Conservation (phyloP, 2,329 filamentous ascomycete genomes). For the Fusarium nelsonii region DNA sequence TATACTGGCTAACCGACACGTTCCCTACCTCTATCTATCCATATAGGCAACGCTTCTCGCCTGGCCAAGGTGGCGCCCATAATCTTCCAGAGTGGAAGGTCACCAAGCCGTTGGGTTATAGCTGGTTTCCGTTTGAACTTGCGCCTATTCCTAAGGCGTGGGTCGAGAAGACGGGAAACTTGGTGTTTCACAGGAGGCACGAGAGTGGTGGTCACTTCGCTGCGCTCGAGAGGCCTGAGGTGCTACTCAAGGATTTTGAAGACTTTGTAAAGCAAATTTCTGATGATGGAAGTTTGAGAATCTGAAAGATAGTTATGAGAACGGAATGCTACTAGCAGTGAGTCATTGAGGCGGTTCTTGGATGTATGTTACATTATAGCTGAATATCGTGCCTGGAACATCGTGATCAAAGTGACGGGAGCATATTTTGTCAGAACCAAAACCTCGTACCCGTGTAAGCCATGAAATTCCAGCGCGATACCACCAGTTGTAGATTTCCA, state of each 20-base stretch:
- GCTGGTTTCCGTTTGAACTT: constrained; percentile 16
- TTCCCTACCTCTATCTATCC: constrained; percentile 8
- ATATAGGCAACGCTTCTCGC: neutral
- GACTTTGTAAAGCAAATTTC: constrained; percentile 16
- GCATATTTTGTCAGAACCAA: too few species aligned
- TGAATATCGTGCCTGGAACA: too few species aligned
- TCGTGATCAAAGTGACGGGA: too few species aligned
- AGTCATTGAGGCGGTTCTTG: too few species aligned
- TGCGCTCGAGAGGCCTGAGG: neutral
- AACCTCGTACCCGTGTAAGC: too few species aligned
- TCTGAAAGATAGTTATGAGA: neutral
- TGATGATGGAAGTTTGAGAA: neutral
- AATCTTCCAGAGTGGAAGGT: neutral
- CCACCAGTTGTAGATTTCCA: too few species aligned
- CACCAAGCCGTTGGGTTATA: constrained; percentile 10
- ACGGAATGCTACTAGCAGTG: too few species aligned
- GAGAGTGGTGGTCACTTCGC: constrained; percentile 8
- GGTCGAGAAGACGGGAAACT: neutral
- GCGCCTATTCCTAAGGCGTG: constrained; percentile 10
- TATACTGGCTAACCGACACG: constrained; percentile 8
- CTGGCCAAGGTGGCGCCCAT: accelerated
- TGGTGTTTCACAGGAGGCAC: neutral
- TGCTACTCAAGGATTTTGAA: neutral
- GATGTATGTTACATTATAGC: neutral
- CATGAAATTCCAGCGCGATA: too few species aligned